Conservation (phyloP, 768 basidiomycete genomes). For the Suillus americanus region DNA sequence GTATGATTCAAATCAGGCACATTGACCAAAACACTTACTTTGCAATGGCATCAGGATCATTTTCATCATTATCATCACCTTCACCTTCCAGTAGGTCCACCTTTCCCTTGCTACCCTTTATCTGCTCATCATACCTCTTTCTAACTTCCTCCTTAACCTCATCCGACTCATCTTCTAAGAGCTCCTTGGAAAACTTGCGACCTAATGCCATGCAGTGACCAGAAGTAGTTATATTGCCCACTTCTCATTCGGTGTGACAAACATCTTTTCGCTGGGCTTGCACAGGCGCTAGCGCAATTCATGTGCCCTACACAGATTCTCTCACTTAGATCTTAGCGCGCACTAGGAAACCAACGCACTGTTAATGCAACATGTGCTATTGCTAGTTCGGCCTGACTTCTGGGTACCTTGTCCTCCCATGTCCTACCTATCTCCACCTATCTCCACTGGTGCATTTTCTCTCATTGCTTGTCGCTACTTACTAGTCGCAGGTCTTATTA, state of each 20-base stretch:
- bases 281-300: no score
- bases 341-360: no score
- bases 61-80: background rate
- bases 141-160: constrained; percentile 1
- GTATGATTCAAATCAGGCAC: background rate
- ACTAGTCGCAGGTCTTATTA: no score
- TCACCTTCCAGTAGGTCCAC: background rate
- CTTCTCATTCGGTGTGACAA: constrained; percentile 1
- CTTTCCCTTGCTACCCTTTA: background rate
- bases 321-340: no score
- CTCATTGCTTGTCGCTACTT: no score
- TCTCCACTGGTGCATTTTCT: no score
- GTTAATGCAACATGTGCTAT: no score
- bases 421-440: no score
- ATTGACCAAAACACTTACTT: background rate
- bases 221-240: background rate
- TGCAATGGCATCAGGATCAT: background rate
- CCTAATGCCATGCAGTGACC: background rate
- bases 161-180: background rate
- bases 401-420: no score
- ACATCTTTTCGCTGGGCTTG: no score
- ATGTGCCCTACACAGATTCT: no score
- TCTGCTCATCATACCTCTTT: constrained; percentile 4
- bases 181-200: constrained; percentile 1
- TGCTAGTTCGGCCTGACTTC: no score